Percentiles rank a stretch among this genome's conserved stretches.
Conservation (phyloP, 2,329 filamentous ascomycete species). For the Ceratocystis papillata region DNA sequence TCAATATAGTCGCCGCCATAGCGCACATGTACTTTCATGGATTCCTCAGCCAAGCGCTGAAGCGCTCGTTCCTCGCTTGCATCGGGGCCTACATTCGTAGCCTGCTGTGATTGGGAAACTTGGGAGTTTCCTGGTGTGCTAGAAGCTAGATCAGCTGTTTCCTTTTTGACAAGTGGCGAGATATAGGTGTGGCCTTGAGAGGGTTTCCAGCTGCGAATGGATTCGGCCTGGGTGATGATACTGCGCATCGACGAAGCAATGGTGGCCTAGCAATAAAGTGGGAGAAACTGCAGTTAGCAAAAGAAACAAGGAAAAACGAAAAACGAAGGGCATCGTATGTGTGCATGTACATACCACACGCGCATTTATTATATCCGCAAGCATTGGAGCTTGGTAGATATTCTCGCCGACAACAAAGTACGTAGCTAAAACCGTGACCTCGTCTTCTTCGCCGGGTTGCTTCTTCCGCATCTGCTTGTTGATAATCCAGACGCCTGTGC, state of each 20-base stretch:
- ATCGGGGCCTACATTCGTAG: constrained; percentile 25
- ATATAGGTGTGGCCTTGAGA: constrained; percentile 44
- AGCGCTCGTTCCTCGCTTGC: constrained; percentile 34
- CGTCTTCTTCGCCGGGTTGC: constrained; percentile 44
- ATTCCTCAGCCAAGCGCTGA: constrained; percentile 46
- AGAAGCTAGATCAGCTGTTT: constrained; percentile 28
- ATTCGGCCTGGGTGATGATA: constrained; percentile 41
- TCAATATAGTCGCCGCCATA: constrained; percentile 56
- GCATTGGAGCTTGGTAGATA: constrained; percentile 54
- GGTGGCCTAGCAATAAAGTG: constrained; percentile 35
- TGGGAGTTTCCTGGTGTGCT: constrained; percentile 28
- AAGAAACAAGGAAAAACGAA: neutral
- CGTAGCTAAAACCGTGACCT: constrained; percentile 47
- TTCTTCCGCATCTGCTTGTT: constrained; percentile 56
- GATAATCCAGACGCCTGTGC: constrained; percentile 59
- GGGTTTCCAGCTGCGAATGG: constrained; percentile 45
- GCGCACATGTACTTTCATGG: constrained; percentile 46
- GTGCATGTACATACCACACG: constrained; percentile 40
- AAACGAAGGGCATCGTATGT: neutral
- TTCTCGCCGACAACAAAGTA: constrained; percentile 58
- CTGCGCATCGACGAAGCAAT: constrained; percentile 47
- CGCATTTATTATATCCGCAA: constrained; percentile 49
- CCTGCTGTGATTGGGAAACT: constrained; percentile 26
- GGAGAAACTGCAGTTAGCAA: neutral
- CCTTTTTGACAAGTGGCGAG: constrained; percentile 30